Conservation (phyloP, 2,329 filamentous ascomycete species). For the Triangularia verruculosa region DNA sequence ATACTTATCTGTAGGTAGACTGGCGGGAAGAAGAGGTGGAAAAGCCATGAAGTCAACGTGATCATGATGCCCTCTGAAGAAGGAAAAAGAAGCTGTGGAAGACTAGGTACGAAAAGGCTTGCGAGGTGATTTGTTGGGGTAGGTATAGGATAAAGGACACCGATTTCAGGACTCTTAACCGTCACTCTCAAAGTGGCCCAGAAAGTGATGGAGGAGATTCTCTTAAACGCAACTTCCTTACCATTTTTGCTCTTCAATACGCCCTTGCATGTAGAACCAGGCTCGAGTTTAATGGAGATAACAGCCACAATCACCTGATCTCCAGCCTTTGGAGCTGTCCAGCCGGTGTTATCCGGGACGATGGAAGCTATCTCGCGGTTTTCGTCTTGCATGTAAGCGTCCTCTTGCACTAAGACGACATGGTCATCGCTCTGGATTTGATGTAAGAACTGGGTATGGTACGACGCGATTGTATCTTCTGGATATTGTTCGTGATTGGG, state of each 20-base stretch:
- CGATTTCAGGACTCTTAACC: no score
- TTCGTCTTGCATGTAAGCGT: conserved; percentile 2
- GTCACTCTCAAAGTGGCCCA: no score
- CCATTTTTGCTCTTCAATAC: conserved; percentile 4
- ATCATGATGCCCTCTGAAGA: no score
- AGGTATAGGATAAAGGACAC: no score
- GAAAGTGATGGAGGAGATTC: neutral
- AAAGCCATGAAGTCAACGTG: no score
- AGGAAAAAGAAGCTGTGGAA: no score
- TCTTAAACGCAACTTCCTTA: neutral
- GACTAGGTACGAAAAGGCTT: no score
- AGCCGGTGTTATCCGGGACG: conserved; percentile 7
- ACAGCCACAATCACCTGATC: conserved; percentile 6
- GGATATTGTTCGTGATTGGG: conserved; percentile 8
- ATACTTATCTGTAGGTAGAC: no score
- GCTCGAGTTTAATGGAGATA: conserved; percentile 4
- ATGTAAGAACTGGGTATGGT: conserved; percentile 2
- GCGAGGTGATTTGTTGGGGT: no score
- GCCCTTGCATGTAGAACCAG: neutral
- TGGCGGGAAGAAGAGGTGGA: no score
- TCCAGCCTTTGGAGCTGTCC: conserved; percentile 4
- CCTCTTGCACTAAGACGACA: conserved; percentile 9
- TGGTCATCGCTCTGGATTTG: conserved; percentile 4
- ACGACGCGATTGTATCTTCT: conserved; percentile 2
- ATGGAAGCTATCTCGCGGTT: conserved; percentile 3